Percentiles rank a stretch among this genome's conserved stretches.
phyloP scores from a whole-genome alignment of 495 filamentous ascomycete genomes.

The Penicillium parvum region DNA sequence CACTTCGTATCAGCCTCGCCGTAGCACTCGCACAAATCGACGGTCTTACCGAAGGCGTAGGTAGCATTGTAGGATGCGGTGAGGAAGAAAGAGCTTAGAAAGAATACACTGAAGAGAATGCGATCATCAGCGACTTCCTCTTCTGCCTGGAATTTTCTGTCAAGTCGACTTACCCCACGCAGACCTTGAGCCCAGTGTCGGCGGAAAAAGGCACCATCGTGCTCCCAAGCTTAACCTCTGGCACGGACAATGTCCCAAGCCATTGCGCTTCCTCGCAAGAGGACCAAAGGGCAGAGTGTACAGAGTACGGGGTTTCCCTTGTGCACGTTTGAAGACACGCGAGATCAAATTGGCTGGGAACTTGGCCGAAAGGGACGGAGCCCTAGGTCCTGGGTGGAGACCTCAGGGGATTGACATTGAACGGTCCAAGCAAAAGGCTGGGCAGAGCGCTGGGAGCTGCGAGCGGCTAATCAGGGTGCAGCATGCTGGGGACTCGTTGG shows the following conservation, averaged over 20 bases:
- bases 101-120: conserved; percentile 26
- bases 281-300: background rate
- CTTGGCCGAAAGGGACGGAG: conserved; percentile 5
- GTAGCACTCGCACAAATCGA: no score
- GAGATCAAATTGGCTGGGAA: background rate
- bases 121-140: conserved; percentile 5
- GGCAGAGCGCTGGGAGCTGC: background rate
- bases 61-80: conserved; percentile 34
- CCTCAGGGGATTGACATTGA: conserved; percentile 21
- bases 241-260: conserved; percentile 1
- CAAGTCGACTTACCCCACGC: conserved; percentile 31
- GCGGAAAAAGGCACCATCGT: conserved; percentile 32
- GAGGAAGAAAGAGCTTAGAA: conserved; percentile 34
- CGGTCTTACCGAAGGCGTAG: conserved; percentile 41
- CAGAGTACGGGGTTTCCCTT: conserved; percentile 1
- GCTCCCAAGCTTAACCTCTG: conserved; percentile 12
- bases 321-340: background rate
- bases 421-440: background rate
- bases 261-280: conserved; percentile 13
- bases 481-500: conserved; percentile 3
- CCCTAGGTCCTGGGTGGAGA: conserved; percentile 13
- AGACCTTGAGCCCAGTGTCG: conserved; percentile 34
- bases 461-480: conserved; percentile 10
- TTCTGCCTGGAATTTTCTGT: background rate
- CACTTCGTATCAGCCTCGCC: no score